phyloP scores from a whole-genome alignment of 1,139 yeast species.

The Arxiozyma bovina region DNA sequence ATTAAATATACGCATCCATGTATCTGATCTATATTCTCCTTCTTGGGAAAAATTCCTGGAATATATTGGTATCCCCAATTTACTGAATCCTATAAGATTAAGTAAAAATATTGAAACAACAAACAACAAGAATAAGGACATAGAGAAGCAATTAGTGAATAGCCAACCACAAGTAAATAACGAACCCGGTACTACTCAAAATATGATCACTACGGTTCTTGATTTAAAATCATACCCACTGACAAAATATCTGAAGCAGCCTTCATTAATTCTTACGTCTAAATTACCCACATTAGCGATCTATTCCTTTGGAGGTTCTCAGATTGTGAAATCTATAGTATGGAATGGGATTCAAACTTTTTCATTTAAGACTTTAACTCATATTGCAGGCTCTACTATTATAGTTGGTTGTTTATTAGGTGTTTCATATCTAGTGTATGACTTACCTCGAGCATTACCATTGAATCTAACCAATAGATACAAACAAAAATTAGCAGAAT shows the following conservation, averaged over 20 bases:
- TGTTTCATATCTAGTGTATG: constrained; percentile 58
- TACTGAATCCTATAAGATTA: constrained; percentile 9
- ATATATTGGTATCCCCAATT: constrained; percentile 25
- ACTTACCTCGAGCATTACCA: constrained; percentile 84
- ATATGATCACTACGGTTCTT: constrained; percentile 7
- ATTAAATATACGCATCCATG: constrained; percentile 49
- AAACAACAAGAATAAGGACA: neutral
- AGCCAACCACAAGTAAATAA: neutral
- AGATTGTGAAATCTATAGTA: constrained; percentile 26
- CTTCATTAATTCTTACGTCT: constrained; percentile 30
- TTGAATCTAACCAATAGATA: constrained; percentile 71
- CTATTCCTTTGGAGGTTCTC: constrained; percentile 32
- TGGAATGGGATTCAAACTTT: constrained; percentile 31
- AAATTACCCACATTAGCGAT: constrained; percentile 29
- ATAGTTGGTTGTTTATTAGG: constrained; percentile 51
- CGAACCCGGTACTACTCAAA: neutral
- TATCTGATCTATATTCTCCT: constrained; percentile 72
- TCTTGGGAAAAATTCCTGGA: constrained; percentile 47
- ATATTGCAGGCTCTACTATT: constrained; percentile 33
- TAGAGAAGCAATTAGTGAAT: neutral
- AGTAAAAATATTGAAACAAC: constrained; percentile 1
- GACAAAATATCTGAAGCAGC: constrained; percentile 25
- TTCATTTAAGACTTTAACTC: constrained; percentile 28
- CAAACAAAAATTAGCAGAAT: constrained; percentile 47
- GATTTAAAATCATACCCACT: constrained; percentile 22